Percentiles rank a stretch among this genome's conserved stretches.
Evolutionary conservation across 345 rosid species (phyloP).

Genomic region (Lepidium aucheri): DNA sequence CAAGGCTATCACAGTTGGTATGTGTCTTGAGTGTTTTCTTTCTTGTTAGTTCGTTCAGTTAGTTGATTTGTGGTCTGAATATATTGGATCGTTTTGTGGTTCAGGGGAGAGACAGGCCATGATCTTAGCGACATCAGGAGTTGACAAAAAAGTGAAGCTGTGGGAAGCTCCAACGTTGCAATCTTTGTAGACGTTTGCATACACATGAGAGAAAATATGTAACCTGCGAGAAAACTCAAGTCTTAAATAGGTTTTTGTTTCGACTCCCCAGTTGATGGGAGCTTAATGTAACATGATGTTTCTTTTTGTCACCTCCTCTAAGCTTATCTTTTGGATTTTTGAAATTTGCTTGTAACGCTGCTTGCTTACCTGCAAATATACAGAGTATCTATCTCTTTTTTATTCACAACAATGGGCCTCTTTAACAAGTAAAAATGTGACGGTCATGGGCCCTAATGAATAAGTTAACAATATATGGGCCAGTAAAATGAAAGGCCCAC

Average conservation of each 20-base stretch:
- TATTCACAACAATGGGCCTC: too few species aligned
- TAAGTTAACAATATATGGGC: background rate
- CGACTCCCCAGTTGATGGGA: background rate
- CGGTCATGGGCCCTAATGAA: background rate
- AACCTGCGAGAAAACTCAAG: background rate
- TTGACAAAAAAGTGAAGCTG: conserved; percentile 87
- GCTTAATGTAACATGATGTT: background rate
- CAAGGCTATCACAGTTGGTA: conserved; percentile 56
- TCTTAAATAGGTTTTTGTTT: background rate
- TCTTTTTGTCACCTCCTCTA: background rate
- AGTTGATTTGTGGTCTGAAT: background rate
- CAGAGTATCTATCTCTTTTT: too few species aligned
- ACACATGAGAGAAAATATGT: background rate
- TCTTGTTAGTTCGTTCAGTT: background rate
- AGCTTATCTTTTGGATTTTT: background rate
- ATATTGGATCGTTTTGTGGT: conserved; percentile 5
- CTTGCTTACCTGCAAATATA: too few species aligned
- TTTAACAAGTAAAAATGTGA: background rate
- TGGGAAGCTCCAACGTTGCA: conserved; percentile 63
- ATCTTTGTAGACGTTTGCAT: conserved; percentile 3
- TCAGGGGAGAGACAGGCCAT: conserved; percentile 44
- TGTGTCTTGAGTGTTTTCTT: conserved; percentile 4
- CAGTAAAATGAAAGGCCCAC: conserved; percentile 1
- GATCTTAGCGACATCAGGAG: conserved; percentile 67
- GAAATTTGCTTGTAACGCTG: background rate